Base-by-base conservation (phyloP, 768 basidiomycete species). In the Tulasnella sp. region DNA sequence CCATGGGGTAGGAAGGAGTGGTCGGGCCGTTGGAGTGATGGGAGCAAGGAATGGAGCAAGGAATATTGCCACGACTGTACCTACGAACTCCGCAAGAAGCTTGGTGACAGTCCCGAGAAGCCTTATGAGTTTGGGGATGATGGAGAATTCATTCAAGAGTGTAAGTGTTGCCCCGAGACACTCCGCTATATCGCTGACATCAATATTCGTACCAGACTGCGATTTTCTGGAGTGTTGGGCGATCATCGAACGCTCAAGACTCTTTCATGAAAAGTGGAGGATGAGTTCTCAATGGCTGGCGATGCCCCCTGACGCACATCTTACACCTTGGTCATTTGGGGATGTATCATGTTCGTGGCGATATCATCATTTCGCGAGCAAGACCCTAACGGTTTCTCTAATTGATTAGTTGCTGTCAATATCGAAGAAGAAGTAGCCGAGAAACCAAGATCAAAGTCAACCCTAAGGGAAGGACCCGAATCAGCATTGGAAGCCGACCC, bases 291-390 rank as follows among this genome's bases (percentile, higher is more conserved):
- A 84, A 47, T 86, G 85, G 85, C 78, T 86, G 1, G 79, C 82
- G 40, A 83, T 85, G 26, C 79, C 78, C 3, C 76, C 77, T 7
- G 80, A 82, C 19, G 80, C 52, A 14, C 52, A 59, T 29, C 14
- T 59, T 12, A 59, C 83, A 9, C 84, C 85, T 0, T 87, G 85
- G 85, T 81, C 82, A 5, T 85, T 81, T 64, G 86, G 86, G 19
- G 86, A 88, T 73, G 81, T 87, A 8, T 83, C 84, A 8, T 87
- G 86, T 86, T 73, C 40, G 85, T 70, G 29, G n/a, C n/a, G n/a
- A n/a, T n/a, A n/a, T n/a, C 9, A 34, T 17, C 12, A 2, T 16
- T 14, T 41, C 35, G 3, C n/a, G n/a, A n/a, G n/a, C n/a, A n/a
- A n/a, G n/a, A n/a, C n/a, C n/a, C n/a, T n/a, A n/a, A n/a, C n/a